phyloP scores from a whole-genome alignment of 2,329 filamentous ascomycete genomes.

The Nakataea oryzae region DNA sequence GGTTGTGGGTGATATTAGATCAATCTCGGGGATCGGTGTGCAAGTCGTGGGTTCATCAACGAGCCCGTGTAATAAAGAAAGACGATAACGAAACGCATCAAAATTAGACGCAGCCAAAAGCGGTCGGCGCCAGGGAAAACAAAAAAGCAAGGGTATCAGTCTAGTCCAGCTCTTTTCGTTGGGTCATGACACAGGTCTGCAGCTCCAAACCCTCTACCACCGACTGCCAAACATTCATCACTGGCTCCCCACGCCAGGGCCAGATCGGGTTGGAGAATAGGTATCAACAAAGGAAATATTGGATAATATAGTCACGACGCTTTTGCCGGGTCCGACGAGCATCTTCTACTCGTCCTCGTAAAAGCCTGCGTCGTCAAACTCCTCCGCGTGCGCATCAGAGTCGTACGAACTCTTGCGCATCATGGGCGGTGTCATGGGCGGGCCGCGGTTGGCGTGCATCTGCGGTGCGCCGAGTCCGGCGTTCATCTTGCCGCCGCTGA shows the following conservation, averaged over 20 bases:
- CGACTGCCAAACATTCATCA: not conserved
- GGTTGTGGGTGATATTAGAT: not conserved
- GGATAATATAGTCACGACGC: not conserved
- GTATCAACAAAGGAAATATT: constrained; percentile 1
- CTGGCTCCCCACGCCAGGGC: not conserved
- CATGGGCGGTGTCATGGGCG: constrained; percentile 50
- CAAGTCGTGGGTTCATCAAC: not conserved
- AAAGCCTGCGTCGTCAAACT: constrained; percentile 50
- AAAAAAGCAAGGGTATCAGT: not conserved
- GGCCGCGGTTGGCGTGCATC: constrained; percentile 24
- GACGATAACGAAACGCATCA: not conserved
- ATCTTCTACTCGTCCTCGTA: constrained; percentile 34
- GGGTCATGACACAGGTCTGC: not conserved
- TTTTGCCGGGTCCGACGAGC: not conserved
- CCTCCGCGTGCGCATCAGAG: constrained; percentile 46
- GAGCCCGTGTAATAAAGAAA: not conserved
- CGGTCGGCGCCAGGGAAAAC: not conserved
- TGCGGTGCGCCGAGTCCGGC: constrained; percentile 27
- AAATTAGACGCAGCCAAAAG: not conserved
- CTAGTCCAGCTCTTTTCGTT: not conserved
- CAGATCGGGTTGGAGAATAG: not conserved
- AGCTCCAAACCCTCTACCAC: not conserved
- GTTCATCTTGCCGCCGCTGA: constrained; percentile 18
- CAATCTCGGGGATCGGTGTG: not conserved
- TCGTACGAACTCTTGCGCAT: constrained; percentile 49